Percentiles rank a stretch among this genome's conserved stretches.
Conservation (phyloP, 2,329 filamentous ascomycete species). For the Alternaria arborescens region DNA sequence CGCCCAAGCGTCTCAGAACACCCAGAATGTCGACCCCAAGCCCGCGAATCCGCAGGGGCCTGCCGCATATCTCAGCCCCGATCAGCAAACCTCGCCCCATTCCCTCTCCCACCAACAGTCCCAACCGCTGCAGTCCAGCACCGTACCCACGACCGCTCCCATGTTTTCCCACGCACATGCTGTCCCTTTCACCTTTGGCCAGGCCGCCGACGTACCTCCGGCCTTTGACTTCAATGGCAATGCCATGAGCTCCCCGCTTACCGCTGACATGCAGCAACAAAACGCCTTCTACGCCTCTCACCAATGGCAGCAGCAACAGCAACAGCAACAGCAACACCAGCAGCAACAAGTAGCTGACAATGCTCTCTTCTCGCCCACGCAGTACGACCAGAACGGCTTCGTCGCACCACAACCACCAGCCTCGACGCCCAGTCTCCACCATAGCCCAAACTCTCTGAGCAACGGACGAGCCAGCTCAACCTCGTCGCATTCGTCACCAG, state of each 20-base stretch:
- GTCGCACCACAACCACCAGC: slow-evolving; percentile 37
- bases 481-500: slow-evolving; percentile 71
- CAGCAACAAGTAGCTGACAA: slow-evolving; percentile 34
- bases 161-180: slow-evolving; percentile 31
- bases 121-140: slow-evolving; percentile 31
- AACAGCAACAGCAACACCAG: slow-evolving; percentile 36
- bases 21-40: slow-evolving; percentile 32
- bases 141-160: slow-evolving; percentile 33
- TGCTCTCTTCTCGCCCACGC: slow-evolving; percentile 38
- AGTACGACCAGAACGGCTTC: slow-evolving; percentile 37
- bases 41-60: slow-evolving; percentile 38
- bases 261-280: slow-evolving; percentile 35
- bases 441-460: slow-evolving; percentile 48
- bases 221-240: slow-evolving; percentile 47
- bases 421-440: slow-evolving; percentile 48
- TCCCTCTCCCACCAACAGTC: slow-evolving; percentile 40
- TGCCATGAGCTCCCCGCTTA: slow-evolving; percentile 44
- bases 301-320: slow-evolving; percentile 45
- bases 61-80: slow-evolving; percentile 37
- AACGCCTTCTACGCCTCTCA: slow-evolving; percentile 43
- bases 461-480: slow-evolving; percentile 47
- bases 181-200: slow-evolving; percentile 47
- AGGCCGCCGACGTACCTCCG: slow-evolving; percentile 38
- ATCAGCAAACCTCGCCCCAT: slow-evolving; percentile 38
- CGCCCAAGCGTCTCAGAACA: slow-evolving; percentile 44